Evolutionary conservation across 202 grass and related monocot species (phyloP).

Genomic region (Alloteropsis angusta): DNA sequence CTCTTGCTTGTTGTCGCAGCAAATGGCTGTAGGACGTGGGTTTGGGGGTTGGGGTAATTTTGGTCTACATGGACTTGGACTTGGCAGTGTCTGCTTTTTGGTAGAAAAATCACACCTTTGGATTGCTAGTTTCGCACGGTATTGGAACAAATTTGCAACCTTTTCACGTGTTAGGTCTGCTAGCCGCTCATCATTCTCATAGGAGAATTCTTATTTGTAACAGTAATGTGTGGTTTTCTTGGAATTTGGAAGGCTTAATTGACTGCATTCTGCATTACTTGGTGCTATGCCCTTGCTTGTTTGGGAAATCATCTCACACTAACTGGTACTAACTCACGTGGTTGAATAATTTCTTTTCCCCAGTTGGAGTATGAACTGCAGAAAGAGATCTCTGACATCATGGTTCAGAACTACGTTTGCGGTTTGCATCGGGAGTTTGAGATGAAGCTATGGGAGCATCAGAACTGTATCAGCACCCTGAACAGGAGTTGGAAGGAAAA

Average conservation of each 20-base stretch:
- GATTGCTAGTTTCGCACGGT: not conserved
- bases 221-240: not conserved
- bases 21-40: not conserved
- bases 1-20: not conserved
- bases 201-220: not conserved
- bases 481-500: conserved; percentile 25
- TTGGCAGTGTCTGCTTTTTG: not conserved
- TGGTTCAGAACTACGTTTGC: conserved; percentile 41
- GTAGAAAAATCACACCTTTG: not conserved
- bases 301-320: not conserved
- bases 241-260: not conserved
- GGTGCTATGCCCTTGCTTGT: not conserved
- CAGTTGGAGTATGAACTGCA: conserved; percentile 65
- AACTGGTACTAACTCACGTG: not conserved
- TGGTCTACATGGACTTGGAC: not conserved
- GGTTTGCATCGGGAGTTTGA: conserved; percentile 40
- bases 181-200: not conserved
- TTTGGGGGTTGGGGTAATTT: not conserved
- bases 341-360: not conserved
- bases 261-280: not conserved
- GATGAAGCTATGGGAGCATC: conserved; percentile 53
- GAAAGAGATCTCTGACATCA: conserved; percentile 39
- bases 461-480: conserved; percentile 27
- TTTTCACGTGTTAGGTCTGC: not conserved
- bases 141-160: not conserved